A percentile compares a stretch with the other conserved stretches of the same genome.
Conservation (phyloP, 2,329 filamentous ascomycete genomes). For the Talaromyces sp. region DNA sequence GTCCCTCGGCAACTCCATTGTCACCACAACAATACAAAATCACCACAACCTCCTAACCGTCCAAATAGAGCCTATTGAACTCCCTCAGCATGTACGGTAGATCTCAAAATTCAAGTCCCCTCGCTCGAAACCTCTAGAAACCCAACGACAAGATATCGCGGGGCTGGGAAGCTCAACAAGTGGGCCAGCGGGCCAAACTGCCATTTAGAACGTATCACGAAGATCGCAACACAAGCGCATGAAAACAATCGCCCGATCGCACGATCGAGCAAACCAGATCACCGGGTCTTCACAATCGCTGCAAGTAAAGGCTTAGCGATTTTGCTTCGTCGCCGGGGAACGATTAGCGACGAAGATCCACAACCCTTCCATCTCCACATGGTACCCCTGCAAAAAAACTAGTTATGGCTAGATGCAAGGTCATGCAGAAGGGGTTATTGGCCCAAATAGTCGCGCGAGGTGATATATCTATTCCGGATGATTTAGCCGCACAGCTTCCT, state of each 20-base stretch:
- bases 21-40: too few species aligned
- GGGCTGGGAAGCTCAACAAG: neutral
- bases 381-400: neutral
- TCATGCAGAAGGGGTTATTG: neutral
- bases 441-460: neutral
- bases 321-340: neutral
- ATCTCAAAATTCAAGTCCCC: too few species aligned
- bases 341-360: conserved; percentile 5
- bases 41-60: too few species aligned
- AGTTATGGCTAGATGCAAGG: conserved; percentile 8
- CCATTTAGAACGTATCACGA: neutral
- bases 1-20: too few species aligned
- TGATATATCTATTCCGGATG: conserved; percentile 3
- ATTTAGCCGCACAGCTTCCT: neutral
- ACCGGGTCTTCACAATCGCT: neutral
- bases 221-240: neutral
- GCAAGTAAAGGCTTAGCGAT: neutral
- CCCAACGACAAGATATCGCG: too few species aligned
- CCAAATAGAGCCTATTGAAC: too few species aligned
- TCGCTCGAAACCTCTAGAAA: too few species aligned
- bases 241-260: conserved; percentile 1
- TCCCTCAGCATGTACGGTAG: too few species aligned
- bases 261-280: conserved; percentile 15
- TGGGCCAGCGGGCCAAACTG: neutral
- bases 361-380: neutral